Evolutionary conservation across 345 rosid genomes (phyloP).

Genomic region (Salix brachista): DNA sequence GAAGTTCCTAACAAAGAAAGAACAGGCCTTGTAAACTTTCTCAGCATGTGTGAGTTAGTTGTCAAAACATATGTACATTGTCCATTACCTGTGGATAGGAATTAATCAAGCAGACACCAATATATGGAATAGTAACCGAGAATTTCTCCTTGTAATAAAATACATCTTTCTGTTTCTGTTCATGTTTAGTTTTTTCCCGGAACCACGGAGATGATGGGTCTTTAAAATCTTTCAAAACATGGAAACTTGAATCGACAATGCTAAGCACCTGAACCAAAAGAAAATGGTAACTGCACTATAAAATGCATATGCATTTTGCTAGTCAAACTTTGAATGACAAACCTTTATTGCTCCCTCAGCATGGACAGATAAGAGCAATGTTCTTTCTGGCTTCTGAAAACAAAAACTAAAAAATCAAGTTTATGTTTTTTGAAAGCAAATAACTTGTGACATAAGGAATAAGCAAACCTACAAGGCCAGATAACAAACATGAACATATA

Average conservation of each 20-base stretch:
- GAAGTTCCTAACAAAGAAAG: conserved; percentile 60
- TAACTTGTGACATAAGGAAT: conserved; percentile 8
- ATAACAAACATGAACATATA: background rate
- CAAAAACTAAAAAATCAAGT: background rate
- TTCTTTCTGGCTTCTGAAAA: conserved; percentile 83
- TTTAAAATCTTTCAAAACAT: conserved; percentile 47
- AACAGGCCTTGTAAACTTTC: background rate
- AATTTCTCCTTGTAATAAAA: conserved; percentile 61
- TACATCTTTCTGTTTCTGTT: conserved; percentile 42
- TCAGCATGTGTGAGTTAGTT: conserved; percentile 10
- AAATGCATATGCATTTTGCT: conserved; percentile 1
- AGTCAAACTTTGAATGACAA: conserved; percentile 9
- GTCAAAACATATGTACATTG: background rate
- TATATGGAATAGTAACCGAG: conserved; percentile 54
- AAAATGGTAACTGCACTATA: conserved; percentile 15
- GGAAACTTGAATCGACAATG: conserved; percentile 76
- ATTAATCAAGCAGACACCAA: conserved; percentile 77
- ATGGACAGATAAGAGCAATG: conserved; percentile 52
- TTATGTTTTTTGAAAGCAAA: background rate
- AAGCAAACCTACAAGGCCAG: conserved; percentile 8
- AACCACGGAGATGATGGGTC: conserved; percentile 28
- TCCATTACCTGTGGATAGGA: conserved; percentile 66
- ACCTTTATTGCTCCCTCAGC: conserved; percentile 96
- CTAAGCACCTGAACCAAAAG: conserved; percentile 58
- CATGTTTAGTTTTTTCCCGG: conserved; percentile 43